phyloP scores from a whole-genome alignment of 371 early-diverging fungal genomes.

The Apophysomyces variabilis region DNA sequence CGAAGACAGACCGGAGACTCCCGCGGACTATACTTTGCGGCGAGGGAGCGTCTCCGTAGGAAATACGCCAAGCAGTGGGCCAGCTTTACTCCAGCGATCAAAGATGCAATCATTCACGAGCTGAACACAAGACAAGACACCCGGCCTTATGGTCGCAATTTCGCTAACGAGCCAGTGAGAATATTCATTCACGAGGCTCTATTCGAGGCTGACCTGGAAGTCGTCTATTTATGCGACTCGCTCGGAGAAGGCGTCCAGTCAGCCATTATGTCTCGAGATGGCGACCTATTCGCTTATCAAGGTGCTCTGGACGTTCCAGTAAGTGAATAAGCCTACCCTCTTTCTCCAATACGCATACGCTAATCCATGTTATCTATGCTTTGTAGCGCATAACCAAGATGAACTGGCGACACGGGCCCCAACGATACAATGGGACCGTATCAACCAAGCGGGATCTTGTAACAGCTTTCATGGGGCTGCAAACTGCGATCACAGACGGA shows the following conservation, averaged over 20 bases:
- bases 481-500: background rate
- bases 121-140: background rate
- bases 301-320: conserved; percentile 18
- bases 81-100: background rate
- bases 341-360: background rate
- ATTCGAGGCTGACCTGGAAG: conserved; percentile 16
- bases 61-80: conserved; percentile 8
- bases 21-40: background rate
- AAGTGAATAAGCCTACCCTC: conserved; percentile 4
- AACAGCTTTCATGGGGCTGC: background rate
- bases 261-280: background rate
- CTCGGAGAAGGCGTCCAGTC: background rate
- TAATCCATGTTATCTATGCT: background rate
- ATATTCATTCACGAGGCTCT: conserved; percentile 6
- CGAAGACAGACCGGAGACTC: background rate
- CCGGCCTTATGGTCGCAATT: background rate
- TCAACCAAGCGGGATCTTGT: background rate
- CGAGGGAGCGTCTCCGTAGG: background rate
- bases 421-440: background rate
- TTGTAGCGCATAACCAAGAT: background rate
- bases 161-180: background rate
- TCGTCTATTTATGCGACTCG: conserved; percentile 11
- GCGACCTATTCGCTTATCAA: conserved; percentile 13
- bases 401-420: background rate
- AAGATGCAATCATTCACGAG: background rate